A percentile compares a stretch with the other conserved stretches of the same genome.
Conservation (phyloP, 306 rosid genomes). For the Pueraria montana region DNA sequence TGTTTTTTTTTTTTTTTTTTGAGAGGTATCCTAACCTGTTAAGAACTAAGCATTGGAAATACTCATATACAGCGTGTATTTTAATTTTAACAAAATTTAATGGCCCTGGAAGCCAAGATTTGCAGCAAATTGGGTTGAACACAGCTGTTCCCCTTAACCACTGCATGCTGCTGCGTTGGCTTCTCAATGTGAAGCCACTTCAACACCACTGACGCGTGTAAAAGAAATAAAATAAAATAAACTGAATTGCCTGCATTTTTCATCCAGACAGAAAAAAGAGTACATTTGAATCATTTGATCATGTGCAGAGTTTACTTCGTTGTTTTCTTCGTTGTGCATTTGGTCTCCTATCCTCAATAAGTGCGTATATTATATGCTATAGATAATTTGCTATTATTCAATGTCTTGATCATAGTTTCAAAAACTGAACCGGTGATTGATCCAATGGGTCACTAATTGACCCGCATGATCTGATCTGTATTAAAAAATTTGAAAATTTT, state of each 20-base stretch:
- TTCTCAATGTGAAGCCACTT: background rate
- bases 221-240: background rate
- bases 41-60: too few species aligned
- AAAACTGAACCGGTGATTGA: too few species aligned
- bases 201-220: background rate
- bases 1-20: too few species aligned
- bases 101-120: too few species aligned
- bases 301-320: background rate
- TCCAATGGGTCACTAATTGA: too few species aligned
- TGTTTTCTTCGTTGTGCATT: too few species aligned
- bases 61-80: too few species aligned
- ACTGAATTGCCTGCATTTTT: background rate
- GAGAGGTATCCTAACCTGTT: too few species aligned
- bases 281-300: background rate
- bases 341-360: background rate
- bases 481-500: too few species aligned
- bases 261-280: background rate
- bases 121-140: background rate
- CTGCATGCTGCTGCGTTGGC: background rate
- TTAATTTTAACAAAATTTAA: too few species aligned
- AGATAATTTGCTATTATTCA: background rate
- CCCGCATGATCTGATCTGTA: too few species aligned
- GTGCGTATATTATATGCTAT: background rate
- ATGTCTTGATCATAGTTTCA: too few species aligned
- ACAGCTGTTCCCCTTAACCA: background rate